Evolutionary conservation across 2,329 filamentous ascomycete species (phyloP), one percentile per base, ranked within the genome.

Genomic region (Oidium heveae): DNA sequence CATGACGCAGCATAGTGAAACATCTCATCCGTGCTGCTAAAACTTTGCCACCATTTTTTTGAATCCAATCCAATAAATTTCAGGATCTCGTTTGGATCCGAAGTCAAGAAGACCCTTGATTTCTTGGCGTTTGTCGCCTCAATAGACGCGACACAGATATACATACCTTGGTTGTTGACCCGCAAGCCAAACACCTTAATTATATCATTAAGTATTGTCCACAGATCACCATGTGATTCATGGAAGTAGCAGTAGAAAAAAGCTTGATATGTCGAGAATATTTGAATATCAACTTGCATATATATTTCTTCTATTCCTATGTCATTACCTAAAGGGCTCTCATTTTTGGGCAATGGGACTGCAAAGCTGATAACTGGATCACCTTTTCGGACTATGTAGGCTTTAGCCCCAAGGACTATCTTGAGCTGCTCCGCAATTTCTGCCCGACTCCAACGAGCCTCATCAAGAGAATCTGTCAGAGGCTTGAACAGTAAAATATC

Each of bases 221-320:
- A 79, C 1, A 78, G 55, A 60, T 89, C 84, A n/a, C 82, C 81
- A 60, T 89, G 84, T 0, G 76, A 74, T 41, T 81, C 72, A 59
- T 77, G 77, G 67, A 87, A 86, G 3, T 76, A 66, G 39, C 72
- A 70, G 83, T 84, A 89, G 33, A 71, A 69, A 58, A 75, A 71
- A 54, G 66, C 60, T 15, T 67, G 62, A 0, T 67, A 52, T 1
- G 54, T 32, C 58, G 65, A 60, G 55, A 72, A 78, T 24, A 80
- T 63, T 39, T 75, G 72, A 1, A 89, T 64, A 62, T 91, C 85
- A 28, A 89, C 70, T 60, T 91, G 85, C 4, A 85, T 73, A 61
- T 72, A 74, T 28, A 28, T 28, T 0, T 58, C 63, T n/a, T 59
- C 49, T 55, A 15, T 18, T 58, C 34, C 52, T 57, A 10, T 33